Evolutionary conservation across 1,139 yeast species (phyloP), one percentile per base, ranked within the genome.

Genomic region (Yarrowia galli): DNA sequence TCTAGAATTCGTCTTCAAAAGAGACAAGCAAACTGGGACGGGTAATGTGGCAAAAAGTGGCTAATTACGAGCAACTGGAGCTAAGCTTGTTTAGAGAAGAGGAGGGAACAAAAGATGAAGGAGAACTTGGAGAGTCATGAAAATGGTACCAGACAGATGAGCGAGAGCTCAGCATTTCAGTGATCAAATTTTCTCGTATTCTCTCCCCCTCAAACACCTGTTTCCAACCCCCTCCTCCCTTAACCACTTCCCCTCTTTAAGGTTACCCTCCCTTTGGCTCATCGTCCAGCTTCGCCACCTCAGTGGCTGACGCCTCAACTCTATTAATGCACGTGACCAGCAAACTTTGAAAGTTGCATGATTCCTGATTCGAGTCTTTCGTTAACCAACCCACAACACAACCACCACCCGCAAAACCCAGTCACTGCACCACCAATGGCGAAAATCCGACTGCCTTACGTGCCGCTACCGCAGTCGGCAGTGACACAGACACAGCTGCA

Each of bases 381-480:
- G 32, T 7, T 4, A 28, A 3, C 32, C 32, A 28, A 28, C 32
- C 32, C 32, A 28, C 32, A 8, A 28, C 32, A 28, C 32, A 28
- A n/a, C n/a, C 8, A 2, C 32, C 32, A 28, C 32, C n/a, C n/a
- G n/a, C n/a, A n/a, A n/a, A n/a, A n/a, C n/a, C n/a, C n/a, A n/a
- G 32, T 8, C 32, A 28, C 32, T 28, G 6, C 28, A 28, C 9
- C 36, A 18, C 8, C 42, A 2, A 53, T 53, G 60, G 45, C 60
- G 45, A 53, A 53, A 58, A 58, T 58, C 35, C 64, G 64, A 43
- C 64, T 58, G 49, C 64, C 64, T 2, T 58, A 42, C 23, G 51
- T 58, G 38, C 51, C 64, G 42, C 51, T 58, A 2, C 64, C 64
- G 64, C 64, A 58, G 51, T 58, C 64, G 20, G 64, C 64, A 10